Evolutionary conservation across 1,284 basidiomycete species (phyloP).

Genomic region (Vanrija sp.): DNA sequence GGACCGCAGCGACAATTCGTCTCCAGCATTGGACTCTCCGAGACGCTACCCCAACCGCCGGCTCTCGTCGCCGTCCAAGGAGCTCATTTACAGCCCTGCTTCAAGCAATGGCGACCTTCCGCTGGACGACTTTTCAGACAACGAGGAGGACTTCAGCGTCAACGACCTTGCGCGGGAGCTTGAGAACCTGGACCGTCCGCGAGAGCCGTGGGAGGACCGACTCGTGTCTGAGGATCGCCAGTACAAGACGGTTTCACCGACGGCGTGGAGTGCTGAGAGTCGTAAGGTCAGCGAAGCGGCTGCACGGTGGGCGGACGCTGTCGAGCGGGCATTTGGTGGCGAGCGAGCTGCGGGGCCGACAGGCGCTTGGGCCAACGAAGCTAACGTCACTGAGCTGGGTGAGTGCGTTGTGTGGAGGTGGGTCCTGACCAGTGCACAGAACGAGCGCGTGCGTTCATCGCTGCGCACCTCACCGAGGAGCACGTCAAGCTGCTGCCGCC

Average conservation of each 20-base stretch:
- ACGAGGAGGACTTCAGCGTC: slow-evolving; percentile 40
- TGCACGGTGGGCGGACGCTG: slow-evolving; percentile 35
- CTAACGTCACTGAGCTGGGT: background rate
- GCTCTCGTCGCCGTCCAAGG: background rate
- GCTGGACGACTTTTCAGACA: slow-evolving; percentile 23
- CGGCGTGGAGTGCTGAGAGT: slow-evolving; percentile 19
- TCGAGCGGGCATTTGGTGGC: slow-evolving; percentile 30
- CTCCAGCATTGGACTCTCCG: background rate
- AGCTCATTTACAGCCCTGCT: background rate
- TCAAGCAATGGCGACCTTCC: slow-evolving; percentile 7
- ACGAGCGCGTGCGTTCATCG: slow-evolving; percentile 37
- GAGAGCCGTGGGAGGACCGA: slow-evolving; percentile 45
- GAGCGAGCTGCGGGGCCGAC: slow-evolving; percentile 5
- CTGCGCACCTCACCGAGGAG: slow-evolving; percentile 28
- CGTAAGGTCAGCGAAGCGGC: slow-evolving; percentile 22
- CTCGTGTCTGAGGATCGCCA: slow-evolving; percentile 29
- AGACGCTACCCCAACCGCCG: background rate
- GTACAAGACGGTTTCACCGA: slow-evolving; percentile 21
- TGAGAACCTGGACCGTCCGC: slow-evolving; percentile 15
- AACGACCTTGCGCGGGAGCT: slow-evolving; percentile 30
- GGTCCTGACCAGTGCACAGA: slow-evolving; percentile 14
- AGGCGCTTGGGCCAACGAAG: slow-evolving; percentile 34
- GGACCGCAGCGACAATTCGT: background rate
- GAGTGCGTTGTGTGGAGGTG: background rate
- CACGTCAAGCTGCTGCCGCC: slow-evolving; percentile 28